Evolutionary conservation across 352 stramenopile species (phyloP).

Genomic region (Blastocystis sp.): DNA sequence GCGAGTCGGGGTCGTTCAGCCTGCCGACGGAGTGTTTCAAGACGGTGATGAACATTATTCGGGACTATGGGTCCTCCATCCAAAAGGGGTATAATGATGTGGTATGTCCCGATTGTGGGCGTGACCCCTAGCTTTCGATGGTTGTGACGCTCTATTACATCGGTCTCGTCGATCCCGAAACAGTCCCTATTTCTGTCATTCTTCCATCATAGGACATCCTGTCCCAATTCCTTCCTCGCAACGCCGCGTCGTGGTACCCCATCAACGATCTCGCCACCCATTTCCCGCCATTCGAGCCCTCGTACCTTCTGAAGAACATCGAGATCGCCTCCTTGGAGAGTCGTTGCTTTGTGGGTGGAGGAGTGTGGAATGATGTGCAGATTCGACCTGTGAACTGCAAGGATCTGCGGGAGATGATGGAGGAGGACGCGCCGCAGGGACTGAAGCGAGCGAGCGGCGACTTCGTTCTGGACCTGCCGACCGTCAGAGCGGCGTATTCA

Average conservation of each 20-base stretch:
- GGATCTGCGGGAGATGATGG: background rate
- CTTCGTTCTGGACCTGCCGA: background rate
- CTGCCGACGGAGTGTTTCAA: slow-evolving; percentile 2
- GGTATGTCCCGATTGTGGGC: background rate
- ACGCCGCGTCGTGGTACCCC: background rate
- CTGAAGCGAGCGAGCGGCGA: background rate
- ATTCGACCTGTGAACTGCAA: slow-evolving; percentile 1
- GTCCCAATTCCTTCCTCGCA: slow-evolving; percentile 1
- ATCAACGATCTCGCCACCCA: background rate
- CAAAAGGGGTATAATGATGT: slow-evolving; percentile 69
- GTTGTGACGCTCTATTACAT: background rate
- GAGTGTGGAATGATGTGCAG: background rate
- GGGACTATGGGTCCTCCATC: slow-evolving; percentile 11
- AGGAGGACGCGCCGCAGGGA: background rate
- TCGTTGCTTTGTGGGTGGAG: background rate
- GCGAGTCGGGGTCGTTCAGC: background rate
- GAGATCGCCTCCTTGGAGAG: background rate
- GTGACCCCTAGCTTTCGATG: slow-evolving; percentile 3
- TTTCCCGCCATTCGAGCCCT: background rate
- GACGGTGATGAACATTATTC: slow-evolving; percentile 13
- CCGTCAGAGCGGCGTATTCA: background rate
- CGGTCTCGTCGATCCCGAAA: background rate
- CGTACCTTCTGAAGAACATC: background rate
- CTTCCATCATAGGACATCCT: slow-evolving; percentile 9
- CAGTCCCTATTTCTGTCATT: background rate